Conservation (phyloP, 2,329 filamentous ascomycete species). For the Fusarium sp. region DNA sequence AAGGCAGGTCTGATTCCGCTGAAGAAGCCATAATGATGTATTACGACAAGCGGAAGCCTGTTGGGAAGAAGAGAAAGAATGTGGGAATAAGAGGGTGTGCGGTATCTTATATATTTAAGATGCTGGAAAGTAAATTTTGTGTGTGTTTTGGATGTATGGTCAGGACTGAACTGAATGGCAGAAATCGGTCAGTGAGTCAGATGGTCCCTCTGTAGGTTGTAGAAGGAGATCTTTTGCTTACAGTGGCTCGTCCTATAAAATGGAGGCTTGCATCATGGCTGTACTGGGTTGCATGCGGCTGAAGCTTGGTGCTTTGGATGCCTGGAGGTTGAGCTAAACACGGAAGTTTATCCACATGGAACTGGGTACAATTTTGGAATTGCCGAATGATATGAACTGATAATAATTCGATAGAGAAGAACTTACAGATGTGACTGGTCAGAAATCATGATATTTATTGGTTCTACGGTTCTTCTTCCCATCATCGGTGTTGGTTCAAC, state of each 20-base stretch:
- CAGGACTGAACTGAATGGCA: neutral
- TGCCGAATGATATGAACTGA: neutral
- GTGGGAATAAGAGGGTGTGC: neutral
- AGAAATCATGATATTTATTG: too few species aligned
- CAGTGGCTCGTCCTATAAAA: neutral
- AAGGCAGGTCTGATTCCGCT: slow-evolving; percentile 44
- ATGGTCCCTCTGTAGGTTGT: neutral
- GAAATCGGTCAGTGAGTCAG: slow-evolving; percentile 37
- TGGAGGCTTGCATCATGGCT: neutral
- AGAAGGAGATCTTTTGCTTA: neutral
- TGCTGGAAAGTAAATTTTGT: neutral
- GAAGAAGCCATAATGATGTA: slow-evolving; percentile 36
- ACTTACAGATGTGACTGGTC: neutral
- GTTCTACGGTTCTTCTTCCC: too few species aligned
- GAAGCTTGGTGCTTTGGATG: slow-evolving; percentile 26
- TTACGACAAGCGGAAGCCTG: neutral
- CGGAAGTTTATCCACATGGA: slow-evolving; percentile 5
- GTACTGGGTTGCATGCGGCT: slow-evolving; percentile 27
- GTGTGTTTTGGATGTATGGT: neutral
- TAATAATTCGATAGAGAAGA: neutral
- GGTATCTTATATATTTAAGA: slow-evolving; percentile 18
- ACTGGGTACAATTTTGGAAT: neutral
- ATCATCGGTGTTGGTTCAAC: neutral
- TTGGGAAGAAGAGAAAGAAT: neutral
- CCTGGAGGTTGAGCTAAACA: slow-evolving; percentile 25